A percentile compares a stretch with the other conserved stretches of the same genome.
Evolutionary conservation across 2,329 filamentous ascomycete genomes (phyloP).

Genomic region (Ophiostoma sp.): DNA sequence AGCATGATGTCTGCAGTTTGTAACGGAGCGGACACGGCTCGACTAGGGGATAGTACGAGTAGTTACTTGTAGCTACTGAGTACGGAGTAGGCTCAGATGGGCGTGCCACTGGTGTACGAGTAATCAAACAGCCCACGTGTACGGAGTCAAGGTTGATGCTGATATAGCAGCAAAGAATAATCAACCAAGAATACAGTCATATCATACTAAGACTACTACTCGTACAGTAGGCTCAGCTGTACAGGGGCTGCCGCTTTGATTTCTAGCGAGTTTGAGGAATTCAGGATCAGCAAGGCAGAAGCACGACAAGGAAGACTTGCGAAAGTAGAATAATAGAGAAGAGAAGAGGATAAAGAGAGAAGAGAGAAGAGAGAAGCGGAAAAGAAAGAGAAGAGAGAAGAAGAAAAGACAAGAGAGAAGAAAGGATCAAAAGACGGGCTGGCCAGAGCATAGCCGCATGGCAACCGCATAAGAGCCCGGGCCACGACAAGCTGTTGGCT

Average conservation of each 20-base stretch:
- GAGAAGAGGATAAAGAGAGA: background rate
- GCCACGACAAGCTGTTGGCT: background rate
- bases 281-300: too few relatives aligned
- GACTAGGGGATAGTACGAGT: too few relatives aligned
- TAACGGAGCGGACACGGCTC: background rate
- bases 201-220: background rate
- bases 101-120: background rate
- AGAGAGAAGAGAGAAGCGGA: background rate
- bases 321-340: background rate
- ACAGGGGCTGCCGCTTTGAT: background rate
- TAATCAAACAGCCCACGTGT: background rate
- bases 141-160: background rate
- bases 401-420: background rate
- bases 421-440: background rate
- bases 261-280: too few relatives aligned
- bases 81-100: too few relatives aligned
- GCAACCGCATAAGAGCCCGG: background rate
- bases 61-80: too few relatives aligned
- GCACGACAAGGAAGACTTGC: too few relatives aligned
- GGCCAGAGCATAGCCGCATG: background rate
- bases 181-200: too few relatives aligned
- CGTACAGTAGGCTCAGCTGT: constrained; percentile 1
- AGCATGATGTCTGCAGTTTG: constrained; percentile 1
- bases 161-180: too few relatives aligned
- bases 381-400: background rate